Percentiles rank a stretch among this genome's conserved stretches.
Conservation (phyloP, 441 rosid genomes). For the Francoa sonchifolia region DNA sequence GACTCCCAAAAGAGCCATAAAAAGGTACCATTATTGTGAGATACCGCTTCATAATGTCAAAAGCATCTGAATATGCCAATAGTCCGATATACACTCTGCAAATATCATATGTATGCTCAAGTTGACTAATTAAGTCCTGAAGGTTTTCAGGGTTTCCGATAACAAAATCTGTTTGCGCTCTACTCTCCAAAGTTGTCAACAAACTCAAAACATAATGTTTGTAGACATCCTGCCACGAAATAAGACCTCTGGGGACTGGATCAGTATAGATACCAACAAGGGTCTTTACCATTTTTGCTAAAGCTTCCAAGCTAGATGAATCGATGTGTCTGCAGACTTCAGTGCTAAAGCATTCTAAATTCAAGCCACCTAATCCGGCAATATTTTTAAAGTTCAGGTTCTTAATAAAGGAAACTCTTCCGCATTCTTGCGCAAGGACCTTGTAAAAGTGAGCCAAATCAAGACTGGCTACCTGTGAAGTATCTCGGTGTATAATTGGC, state of each 20-base stretch:
- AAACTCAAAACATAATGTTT: constrained; percentile 41
- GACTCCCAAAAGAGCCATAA: constrained; percentile 27
- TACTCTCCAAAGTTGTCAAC: constrained; percentile 41
- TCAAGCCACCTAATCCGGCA: constrained; percentile 54
- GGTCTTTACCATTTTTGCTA: constrained; percentile 71
- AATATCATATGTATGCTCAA: constrained; percentile 58
- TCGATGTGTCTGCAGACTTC: constrained; percentile 59
- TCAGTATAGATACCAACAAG: constrained; percentile 32
- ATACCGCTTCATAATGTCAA: constrained; percentile 54
- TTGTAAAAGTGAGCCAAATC: constrained; percentile 41
- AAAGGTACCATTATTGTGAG: constrained; percentile 38
- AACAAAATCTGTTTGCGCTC: constrained; percentile 30
- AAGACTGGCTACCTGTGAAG: constrained; percentile 21
- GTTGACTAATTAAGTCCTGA: constrained; percentile 46
- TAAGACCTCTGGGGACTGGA: constrained; percentile 42
- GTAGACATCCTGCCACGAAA: constrained; percentile 67
- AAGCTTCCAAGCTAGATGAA: constrained; percentile 60
- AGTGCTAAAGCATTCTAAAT: constrained; percentile 41
- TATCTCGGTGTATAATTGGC: constrained; percentile 18
- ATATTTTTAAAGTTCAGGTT: constrained; percentile 81
- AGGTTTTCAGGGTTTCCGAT: constrained; percentile 51
- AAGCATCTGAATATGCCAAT: constrained; percentile 53
- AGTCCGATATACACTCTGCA: constrained; percentile 45
- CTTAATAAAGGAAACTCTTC: constrained; percentile 61
- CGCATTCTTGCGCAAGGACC: constrained; percentile 66